Evolutionary conservation across 176 grass and related monocot species (phyloP).

Genomic region (sorghum (Sorghum bicolor)): DNA sequence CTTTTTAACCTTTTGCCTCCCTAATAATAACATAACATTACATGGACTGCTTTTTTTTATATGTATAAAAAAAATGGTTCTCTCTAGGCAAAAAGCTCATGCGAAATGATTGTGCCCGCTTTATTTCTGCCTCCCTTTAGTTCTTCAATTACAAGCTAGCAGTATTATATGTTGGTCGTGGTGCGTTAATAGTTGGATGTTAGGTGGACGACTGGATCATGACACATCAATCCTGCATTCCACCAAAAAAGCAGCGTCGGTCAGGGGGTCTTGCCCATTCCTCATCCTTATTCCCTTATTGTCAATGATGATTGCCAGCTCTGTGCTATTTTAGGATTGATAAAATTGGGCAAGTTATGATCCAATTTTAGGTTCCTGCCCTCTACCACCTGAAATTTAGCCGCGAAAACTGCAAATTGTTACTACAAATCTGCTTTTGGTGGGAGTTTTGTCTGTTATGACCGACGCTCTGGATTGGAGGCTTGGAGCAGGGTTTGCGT

Average conservation of each 20-base stretch:
- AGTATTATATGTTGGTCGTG: not conserved
- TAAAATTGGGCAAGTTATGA: not conserved
- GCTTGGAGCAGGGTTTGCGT: not conserved
- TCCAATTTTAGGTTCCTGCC: not conserved
- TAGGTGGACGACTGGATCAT: slow-evolving; percentile 16
- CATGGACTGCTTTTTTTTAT: not conserved
- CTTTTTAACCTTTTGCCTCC: slow-evolving; percentile 5
- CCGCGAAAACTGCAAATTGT: not conserved
- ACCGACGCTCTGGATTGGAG: not conserved
- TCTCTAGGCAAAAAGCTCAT: slow-evolving; percentile 20
- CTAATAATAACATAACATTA: not conserved
- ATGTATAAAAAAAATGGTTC: not conserved
- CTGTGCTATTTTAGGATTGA: not conserved
- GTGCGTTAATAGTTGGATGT: slow-evolving; percentile 30
- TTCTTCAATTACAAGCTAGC: not conserved
- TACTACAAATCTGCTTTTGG: not conserved
- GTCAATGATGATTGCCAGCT: not conserved
- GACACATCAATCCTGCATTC: slow-evolving; percentile 5
- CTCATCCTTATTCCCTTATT: not conserved
- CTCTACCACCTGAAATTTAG: not conserved
- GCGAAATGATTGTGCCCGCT: slow-evolving; percentile 29
- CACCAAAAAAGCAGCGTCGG: not conserved
- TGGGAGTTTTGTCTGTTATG: not conserved
- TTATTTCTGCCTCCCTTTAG: not conserved
- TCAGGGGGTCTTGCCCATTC: not conserved